Evolutionary conservation across 805 yeast species (phyloP).

Genomic region (Nematodospora valgi): DNA sequence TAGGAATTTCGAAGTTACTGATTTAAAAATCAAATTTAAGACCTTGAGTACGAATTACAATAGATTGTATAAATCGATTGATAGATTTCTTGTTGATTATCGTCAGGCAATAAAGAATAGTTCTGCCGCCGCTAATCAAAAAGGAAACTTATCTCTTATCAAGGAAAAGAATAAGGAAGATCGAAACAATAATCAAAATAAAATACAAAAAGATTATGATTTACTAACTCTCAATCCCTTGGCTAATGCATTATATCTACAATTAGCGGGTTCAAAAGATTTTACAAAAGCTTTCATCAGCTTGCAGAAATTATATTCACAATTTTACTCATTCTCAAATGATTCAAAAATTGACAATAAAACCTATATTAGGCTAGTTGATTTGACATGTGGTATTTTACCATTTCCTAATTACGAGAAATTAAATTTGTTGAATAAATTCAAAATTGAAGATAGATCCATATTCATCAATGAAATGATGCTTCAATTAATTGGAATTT

Average conservation of each 20-base stretch:
- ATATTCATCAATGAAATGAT: conserved; percentile 28
- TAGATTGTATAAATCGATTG: conserved; percentile 34
- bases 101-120: conserved; percentile 25
- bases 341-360: conserved; percentile 19
- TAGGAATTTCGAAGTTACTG: conserved; percentile 17
- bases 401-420: conserved; percentile 48
- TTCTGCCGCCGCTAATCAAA: conserved; percentile 4
- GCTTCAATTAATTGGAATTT: conserved; percentile 33
- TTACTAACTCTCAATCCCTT: conserved; percentile 56
- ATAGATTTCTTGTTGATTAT: conserved; percentile 35
- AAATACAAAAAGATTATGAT: conserved; percentile 16
- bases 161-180: conserved; percentile 15
- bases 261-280: conserved; percentile 47
- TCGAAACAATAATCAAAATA: conserved; percentile 3
- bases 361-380: conserved; percentile 33
- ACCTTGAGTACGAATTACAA: conserved; percentile 16
- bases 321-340: conserved; percentile 14
- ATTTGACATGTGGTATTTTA: conserved; percentile 47
- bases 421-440: conserved; percentile 31
- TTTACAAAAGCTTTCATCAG: conserved; percentile 44
- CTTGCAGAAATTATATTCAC: conserved; percentile 32
- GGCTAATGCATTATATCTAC: conserved; percentile 55
- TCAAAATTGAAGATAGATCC: conserved; percentile 32
- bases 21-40: conserved; percentile 16
- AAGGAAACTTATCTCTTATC: conserved; percentile 9